phyloP scores from a whole-genome alignment of 2,329 filamentous ascomycete genomes.

The Cordyceps farinosa region DNA sequence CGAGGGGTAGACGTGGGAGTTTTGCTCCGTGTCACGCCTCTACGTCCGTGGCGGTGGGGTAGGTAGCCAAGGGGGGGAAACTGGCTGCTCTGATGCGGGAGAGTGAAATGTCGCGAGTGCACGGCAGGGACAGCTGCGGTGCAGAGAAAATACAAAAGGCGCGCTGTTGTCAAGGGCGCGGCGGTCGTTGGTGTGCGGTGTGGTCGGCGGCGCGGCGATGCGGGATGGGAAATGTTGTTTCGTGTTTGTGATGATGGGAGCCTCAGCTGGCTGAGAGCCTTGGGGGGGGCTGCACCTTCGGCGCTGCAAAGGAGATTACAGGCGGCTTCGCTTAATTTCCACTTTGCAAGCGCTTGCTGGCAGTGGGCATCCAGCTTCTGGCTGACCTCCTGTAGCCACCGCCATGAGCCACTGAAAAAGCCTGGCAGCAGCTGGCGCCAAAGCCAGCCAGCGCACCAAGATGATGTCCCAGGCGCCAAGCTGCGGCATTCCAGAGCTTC shows the following conservation, averaged over 20 bases:
- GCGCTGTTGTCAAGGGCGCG: not conserved
- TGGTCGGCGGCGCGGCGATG: not conserved
- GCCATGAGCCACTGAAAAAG: not conserved
- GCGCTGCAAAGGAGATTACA: constrained; percentile 13
- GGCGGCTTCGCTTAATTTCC: constrained; percentile 16
- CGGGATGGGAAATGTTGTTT: constrained; percentile 11
- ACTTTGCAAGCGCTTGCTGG: constrained; percentile 7
- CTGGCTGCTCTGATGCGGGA: constrained; percentile 4
- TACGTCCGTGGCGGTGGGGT: constrained; percentile 18
- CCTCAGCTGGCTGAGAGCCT: not conserved
- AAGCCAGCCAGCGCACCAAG: not conserved
- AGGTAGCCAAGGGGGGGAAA: constrained; percentile 11
- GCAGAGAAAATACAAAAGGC: not conserved
- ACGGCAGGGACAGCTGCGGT: not conserved
- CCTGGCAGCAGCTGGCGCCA: not conserved
- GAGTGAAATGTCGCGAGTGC: constrained; percentile 2
- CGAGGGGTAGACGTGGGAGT: constrained; percentile 13
- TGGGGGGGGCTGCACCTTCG: constrained; percentile 1
- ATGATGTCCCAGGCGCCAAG: too few relatives aligned
- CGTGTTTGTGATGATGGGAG: constrained; percentile 18
- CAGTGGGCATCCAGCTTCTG: not conserved
- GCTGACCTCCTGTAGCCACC: not conserved
- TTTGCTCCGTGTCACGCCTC: constrained; percentile 12
- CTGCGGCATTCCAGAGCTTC: not conserved
- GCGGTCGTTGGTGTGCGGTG: constrained; percentile 4